A percentile compares a stretch with the other conserved stretches of the same genome.
phyloP scores from a whole-genome alignment of 2,329 filamentous ascomycete genomes.

The Cladobotryum protrusum region DNA sequence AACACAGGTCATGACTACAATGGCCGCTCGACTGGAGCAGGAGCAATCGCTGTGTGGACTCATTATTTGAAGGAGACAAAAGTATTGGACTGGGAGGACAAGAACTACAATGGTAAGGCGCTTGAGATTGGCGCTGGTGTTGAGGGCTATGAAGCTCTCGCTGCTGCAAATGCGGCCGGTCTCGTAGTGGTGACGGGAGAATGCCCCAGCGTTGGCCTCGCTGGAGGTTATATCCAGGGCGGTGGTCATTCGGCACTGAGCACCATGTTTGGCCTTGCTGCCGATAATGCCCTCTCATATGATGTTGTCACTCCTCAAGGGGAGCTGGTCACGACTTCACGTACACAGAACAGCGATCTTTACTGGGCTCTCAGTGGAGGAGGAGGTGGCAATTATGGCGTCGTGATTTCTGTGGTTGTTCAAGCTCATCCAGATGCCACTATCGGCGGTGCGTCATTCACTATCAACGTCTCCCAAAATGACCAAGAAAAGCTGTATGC shows the following conservation, averaged over 20 bases:
- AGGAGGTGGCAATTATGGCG: constrained; percentile 43
- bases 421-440: constrained; percentile 25
- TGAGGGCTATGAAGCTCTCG: constrained; percentile 41
- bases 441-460: constrained; percentile 25
- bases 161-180: constrained; percentile 38
- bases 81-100: constrained; percentile 35
- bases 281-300: constrained; percentile 51
- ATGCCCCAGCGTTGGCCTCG: constrained; percentile 49
- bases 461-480: background rate
- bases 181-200: constrained; percentile 49
- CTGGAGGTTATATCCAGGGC: constrained; percentile 56
- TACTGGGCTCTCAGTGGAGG: constrained; percentile 57
- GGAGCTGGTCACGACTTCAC: constrained; percentile 40
- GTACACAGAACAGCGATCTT: constrained; percentile 38
- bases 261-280: constrained; percentile 48
- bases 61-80: constrained; percentile 36
- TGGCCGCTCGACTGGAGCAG: constrained; percentile 53
- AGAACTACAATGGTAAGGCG: constrained; percentile 43
- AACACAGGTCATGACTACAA: constrained; percentile 49
- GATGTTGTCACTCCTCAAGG: constrained; percentile 49
- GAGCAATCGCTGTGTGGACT: constrained; percentile 35
- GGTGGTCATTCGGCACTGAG: constrained; percentile 51
- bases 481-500: background rate
- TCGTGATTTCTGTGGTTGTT: constrained; percentile 34
- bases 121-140: constrained; percentile 51